These are phyloP conservation scores for Mycena sanguinolenta DNA, from an alignment of 768 basidiomycete species.

Conservation along the genomic window DNA sequence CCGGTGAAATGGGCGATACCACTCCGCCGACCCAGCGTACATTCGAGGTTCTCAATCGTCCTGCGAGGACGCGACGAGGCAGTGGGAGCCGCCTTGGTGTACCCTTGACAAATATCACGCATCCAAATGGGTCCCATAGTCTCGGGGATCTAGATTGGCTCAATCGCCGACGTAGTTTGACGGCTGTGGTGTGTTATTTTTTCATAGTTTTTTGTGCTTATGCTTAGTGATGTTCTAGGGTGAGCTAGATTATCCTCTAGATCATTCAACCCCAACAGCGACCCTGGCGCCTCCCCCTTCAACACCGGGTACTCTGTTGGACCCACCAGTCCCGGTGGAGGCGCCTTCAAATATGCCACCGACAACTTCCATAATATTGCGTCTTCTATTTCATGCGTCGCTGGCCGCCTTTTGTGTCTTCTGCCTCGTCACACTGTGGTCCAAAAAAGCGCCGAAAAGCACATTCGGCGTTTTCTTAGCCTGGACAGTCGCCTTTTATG, in stretches of 20 bases:
- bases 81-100: slow-evolving; percentile 49
- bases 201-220: slow-evolving; percentile 24
- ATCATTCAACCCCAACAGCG: slow-evolving; percentile 67
- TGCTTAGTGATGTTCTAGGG: slow-evolving; percentile 58
- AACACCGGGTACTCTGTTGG: slow-evolving; percentile 58
- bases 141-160: slow-evolving; percentile 86
- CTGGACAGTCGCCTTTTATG: slow-evolving; percentile 73
- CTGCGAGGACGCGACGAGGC: slow-evolving; percentile 49
- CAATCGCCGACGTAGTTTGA: slow-evolving; percentile 77
- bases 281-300: slow-evolving; percentile 60
- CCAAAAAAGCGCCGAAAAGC: slow-evolving; percentile 63
- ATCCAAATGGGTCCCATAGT: slow-evolving; percentile 50
- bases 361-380: slow-evolving; percentile 55
- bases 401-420: slow-evolving; percentile 72
- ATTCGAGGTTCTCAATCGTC: slow-evolving; percentile 69
- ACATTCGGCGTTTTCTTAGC: slow-evolving; percentile 75
- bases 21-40: slow-evolving; percentile 54
- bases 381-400: slow-evolving; percentile 67
- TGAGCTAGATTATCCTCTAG: slow-evolving; percentile 79
- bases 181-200: slow-evolving; percentile 69
- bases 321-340: slow-evolving; percentile 12
- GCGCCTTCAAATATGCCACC: slow-evolving; percentile 37
- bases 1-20: slow-evolving; percentile 43
- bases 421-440: slow-evolving; percentile 71
- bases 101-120: slow-evolving; percentile 37